These are phyloP conservation scores for Pyricularia grisea DNA, from an alignment of 2,329 filamentous ascomycete species.

Conservation along the genomic window DNA sequence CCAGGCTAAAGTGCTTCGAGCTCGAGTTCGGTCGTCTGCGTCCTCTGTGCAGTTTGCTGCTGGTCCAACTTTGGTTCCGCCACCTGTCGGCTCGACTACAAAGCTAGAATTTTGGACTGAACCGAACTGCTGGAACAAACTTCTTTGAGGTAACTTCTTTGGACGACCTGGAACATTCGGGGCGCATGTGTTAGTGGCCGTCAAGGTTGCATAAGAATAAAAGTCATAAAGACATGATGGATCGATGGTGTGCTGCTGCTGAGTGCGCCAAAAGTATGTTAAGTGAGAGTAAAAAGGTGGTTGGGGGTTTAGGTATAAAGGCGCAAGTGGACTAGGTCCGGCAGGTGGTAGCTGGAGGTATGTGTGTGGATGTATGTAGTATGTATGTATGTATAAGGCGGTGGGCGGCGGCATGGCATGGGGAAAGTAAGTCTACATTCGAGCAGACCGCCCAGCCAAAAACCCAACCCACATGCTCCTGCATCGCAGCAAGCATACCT, in stretches of 20 bases:
- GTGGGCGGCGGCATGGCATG: not conserved
- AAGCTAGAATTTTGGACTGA: not conserved
- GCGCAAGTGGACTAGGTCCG: not conserved
- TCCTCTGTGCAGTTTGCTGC: not conserved
- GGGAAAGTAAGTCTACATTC: not conserved
- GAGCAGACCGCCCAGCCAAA: not conserved
- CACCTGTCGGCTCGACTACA: not conserved
- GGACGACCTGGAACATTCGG: not conserved
- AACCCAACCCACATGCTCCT: not conserved
- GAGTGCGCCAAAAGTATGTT: not conserved
- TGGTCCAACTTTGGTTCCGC: not conserved
- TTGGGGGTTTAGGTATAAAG: not conserved
- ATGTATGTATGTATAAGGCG: not conserved
- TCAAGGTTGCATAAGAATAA: not conserved
- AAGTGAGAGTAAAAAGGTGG: not conserved
- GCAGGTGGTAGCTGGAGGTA: not conserved
- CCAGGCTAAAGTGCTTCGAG: not conserved
- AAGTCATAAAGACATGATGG: not conserved
- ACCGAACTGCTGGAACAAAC: not conserved
- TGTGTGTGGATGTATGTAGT: not conserved
- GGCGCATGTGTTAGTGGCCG: not conserved
- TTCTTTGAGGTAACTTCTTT: not conserved
- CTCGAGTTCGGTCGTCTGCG: not conserved
- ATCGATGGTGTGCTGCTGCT: not conserved
- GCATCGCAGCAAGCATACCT: not conserved